phyloP scores from a whole-genome alignment of 768 basidiomycete genomes.

The Suillus weaverae region DNA sequence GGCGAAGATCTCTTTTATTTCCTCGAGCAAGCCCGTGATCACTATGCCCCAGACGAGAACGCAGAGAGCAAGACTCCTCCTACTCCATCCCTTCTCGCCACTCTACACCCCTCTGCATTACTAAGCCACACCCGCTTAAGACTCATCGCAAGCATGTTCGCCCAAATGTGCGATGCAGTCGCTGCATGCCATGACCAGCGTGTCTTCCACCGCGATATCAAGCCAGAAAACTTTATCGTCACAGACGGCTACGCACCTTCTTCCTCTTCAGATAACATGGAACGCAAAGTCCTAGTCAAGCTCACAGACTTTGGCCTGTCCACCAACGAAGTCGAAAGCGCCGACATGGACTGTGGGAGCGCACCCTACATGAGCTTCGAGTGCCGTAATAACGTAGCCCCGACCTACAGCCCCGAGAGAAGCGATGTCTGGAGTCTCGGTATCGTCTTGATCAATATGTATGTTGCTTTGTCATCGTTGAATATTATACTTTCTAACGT shows the following conservation, averaged over 20 bases:
- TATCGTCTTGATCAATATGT: constrained; percentile 99
- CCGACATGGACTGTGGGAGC: constrained; percentile 98
- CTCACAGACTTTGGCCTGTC: constrained; percentile 96
- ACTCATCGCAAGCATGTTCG: constrained; percentile 95
- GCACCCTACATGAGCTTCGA: constrained; percentile 99
- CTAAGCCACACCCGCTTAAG: constrained; percentile 87
- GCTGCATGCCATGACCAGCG: constrained; percentile 89
- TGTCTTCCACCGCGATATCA: constrained; percentile 97
- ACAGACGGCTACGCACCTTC: constrained; percentile 72
- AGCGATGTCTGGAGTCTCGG: constrained; percentile 99
- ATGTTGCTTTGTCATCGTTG: constrained; percentile 25
- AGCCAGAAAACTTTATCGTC: constrained; percentile 98
- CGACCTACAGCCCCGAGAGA: constrained; percentile 89
- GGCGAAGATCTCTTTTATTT: constrained; percentile 99
- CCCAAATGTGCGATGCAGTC: constrained; percentile 98
- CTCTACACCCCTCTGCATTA: constrained; percentile 73
- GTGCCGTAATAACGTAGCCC: constrained; percentile 96
- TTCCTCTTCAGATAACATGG: constrained; percentile 42
- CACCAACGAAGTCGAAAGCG: constrained; percentile 83
- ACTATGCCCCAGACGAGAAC: constrained; percentile 49
- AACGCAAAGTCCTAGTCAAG: constrained; percentile 93
- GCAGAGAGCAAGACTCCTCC: constrained; percentile 67
- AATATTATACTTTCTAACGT: constrained; percentile 7
- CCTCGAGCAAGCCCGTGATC: constrained; percentile 92
- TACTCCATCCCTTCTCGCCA: constrained; percentile 89